These are phyloP conservation scores for Lecanosticta acicola DNA, from an alignment of 2,329 filamentous ascomycete genomes.

Conservation along the genomic window DNA sequence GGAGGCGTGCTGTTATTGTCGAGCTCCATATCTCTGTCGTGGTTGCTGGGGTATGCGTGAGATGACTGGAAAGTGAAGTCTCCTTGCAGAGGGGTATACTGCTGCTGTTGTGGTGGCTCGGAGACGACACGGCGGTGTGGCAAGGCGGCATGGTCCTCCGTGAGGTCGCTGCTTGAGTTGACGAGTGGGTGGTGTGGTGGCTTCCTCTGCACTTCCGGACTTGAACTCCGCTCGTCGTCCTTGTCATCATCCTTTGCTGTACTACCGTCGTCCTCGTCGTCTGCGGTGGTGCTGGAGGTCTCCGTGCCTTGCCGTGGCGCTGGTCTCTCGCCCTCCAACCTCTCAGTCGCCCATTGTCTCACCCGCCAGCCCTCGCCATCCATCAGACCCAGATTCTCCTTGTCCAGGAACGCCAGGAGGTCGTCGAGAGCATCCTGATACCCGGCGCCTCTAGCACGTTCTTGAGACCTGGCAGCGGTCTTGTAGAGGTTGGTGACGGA, in stretches of 20 bases:
- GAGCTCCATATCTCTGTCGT: constrained; percentile 50
- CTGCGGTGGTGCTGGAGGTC: constrained; percentile 46
- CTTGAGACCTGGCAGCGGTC: constrained; percentile 72
- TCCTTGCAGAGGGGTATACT: constrained; percentile 32
- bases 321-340: constrained; percentile 53
- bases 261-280: constrained; percentile 61
- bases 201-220: constrained; percentile 29
- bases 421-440: constrained; percentile 95
- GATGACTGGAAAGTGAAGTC: constrained; percentile 65
- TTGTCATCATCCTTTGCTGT: constrained; percentile 42
- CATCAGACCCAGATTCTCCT: constrained; percentile 67
- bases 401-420: constrained; percentile 77
- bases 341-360: constrained; percentile 63
- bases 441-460: constrained; percentile 69
- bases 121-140: constrained; percentile 20
- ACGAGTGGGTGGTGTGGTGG: constrained; percentile 12
- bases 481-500: constrained; percentile 97
- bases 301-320: constrained; percentile 21
- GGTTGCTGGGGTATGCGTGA: constrained; percentile 51
- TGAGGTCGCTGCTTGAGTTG: constrained; percentile 18
- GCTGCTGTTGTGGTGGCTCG: constrained; percentile 19
- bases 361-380: constrained; percentile 71
- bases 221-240: constrained; percentile 45
- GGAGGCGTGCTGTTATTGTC: constrained; percentile 16
- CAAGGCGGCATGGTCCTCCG: constrained; percentile 16